These are phyloP conservation scores for Rosa persica DNA, from an alignment of 306 rosid genomes.

Conservation along the genomic window DNA sequence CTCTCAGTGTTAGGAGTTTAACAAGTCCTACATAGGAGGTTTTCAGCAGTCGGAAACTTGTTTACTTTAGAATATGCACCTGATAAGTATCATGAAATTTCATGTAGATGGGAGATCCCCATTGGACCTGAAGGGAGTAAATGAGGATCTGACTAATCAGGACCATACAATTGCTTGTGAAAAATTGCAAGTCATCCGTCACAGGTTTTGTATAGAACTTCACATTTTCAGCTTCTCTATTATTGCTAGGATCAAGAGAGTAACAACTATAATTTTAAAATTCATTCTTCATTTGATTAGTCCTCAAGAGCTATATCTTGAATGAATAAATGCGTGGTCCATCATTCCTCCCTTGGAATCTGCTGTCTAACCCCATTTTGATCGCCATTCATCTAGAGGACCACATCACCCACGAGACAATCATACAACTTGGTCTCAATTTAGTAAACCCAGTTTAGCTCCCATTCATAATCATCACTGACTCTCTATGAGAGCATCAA, in stretches of 20 bases:
- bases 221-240: neutral
- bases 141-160: slow-evolving; percentile 4
- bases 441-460: neutral
- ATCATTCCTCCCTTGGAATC: neutral
- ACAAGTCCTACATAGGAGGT: neutral
- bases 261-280: neutral
- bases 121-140: neutral
- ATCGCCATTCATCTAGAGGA: slow-evolving; percentile 5
- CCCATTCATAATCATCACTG: neutral
- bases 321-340: neutral
- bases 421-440: neutral
- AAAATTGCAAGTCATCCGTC: neutral
- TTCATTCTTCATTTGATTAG: neutral
- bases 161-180: neutral
- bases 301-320: neutral
- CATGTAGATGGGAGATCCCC: neutral
- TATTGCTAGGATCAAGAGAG: neutral
- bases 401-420: neutral
- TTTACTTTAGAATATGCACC: neutral
- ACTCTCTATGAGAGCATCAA: neutral
- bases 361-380: neutral
- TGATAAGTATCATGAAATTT: neutral
- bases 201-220: neutral
- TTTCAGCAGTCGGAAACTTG: neutral
- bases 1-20: neutral